Evolutionary conservation across 305 asterid species (phyloP).

Genomic region (Withania somnifera): DNA sequence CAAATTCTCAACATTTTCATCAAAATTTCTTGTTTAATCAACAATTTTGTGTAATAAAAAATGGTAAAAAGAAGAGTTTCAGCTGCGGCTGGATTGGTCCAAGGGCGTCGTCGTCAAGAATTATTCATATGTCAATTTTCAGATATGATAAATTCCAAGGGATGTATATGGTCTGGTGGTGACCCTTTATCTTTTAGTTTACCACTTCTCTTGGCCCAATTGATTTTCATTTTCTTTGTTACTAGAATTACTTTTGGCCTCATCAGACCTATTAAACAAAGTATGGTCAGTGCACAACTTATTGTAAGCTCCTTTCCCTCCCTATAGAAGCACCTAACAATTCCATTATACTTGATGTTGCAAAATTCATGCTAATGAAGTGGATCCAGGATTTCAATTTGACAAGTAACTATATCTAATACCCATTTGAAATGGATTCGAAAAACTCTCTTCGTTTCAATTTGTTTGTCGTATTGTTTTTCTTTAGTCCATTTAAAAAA

Average conservation of each 20-base stretch:
- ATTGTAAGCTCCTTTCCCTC: conserved; percentile 38
- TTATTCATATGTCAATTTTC: conserved; percentile 34
- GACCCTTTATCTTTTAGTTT: conserved; percentile 25
- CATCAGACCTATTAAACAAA: conserved; percentile 42
- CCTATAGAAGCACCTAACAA: background rate
- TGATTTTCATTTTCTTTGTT: conserved; percentile 16
- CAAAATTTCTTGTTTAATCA: background rate
- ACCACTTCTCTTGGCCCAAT: conserved; percentile 33
- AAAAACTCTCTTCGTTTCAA: no score
- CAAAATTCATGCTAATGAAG: background rate
- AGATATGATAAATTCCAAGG: conserved; percentile 27
- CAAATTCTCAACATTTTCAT: background rate
- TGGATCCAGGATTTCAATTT: background rate
- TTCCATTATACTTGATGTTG: no score
- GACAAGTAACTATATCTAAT: background rate
- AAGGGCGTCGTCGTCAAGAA: conserved; percentile 24
- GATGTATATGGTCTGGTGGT: conserved; percentile 41
- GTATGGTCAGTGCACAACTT: conserved; percentile 51
- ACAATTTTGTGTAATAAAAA: background rate
- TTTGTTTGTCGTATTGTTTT: no score
- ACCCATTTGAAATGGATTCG: background rate
- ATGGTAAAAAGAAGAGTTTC: background rate
- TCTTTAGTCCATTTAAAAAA: no score
- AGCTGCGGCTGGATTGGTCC: conserved; percentile 27
- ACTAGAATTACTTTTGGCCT: conserved; percentile 17